Conservation (phyloP, 371 early-diverging fungal species). For the Mortierella polycephala region DNA sequence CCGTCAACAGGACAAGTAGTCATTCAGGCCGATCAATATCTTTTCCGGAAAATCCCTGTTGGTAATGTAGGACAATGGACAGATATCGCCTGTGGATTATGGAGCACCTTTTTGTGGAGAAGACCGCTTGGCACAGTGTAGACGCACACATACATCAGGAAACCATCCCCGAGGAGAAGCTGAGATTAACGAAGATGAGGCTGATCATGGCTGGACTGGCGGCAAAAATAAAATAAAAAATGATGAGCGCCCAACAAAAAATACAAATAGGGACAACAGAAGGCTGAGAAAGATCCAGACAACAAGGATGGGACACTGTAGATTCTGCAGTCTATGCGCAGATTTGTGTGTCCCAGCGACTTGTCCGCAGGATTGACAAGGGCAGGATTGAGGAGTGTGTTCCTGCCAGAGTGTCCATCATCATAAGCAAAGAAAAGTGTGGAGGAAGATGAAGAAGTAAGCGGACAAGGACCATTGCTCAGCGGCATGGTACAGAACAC, state of each 20-base stretch:
- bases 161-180: not conserved
- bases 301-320: not conserved
- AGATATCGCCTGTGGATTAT: slow-evolving; percentile 24
- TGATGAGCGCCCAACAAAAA: slow-evolving; percentile 3
- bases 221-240: too few species aligned
- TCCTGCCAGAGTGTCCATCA: too few species aligned
- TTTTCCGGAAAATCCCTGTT: not conserved
- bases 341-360: too few species aligned
- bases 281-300: not conserved
- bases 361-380: too few species aligned
- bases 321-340: too few species aligned
- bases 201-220: too few species aligned
- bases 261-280: not conserved
- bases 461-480: too few species aligned
- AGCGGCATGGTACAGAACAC: too few species aligned
- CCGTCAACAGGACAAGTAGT: not conserved
- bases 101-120: slow-evolving; percentile 29
- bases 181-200: not conserved
- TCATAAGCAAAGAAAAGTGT: too few species aligned
- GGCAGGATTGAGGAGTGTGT: too few species aligned
- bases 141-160: not conserved
- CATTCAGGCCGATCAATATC: slow-evolving; percentile 8
- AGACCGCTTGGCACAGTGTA: too few species aligned
- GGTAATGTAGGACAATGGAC: not conserved
- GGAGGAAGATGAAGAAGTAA: too few species aligned